phyloP scores from a whole-genome alignment of 1,284 basidiomycete genomes.

The Apiotrichum porosum region DNA sequence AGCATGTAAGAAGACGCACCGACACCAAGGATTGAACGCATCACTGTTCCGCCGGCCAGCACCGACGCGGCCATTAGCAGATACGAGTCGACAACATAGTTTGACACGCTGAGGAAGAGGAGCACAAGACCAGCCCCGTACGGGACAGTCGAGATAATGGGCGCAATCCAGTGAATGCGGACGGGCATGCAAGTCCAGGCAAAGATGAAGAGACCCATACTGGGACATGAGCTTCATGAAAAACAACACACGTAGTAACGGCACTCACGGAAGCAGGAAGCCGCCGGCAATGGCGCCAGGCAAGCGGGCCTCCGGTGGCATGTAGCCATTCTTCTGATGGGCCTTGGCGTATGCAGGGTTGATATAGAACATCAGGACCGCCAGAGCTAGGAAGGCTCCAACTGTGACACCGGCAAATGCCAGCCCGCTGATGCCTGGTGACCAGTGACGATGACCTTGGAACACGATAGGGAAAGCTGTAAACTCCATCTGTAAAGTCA shows the following conservation, averaged over 20 bases:
- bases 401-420: slow-evolving; percentile 62
- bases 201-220: slow-evolving; percentile 24
- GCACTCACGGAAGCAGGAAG: slow-evolving; percentile 54
- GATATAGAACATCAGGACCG: slow-evolving; percentile 53
- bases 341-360: slow-evolving; percentile 23
- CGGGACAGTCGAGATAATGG: slow-evolving; percentile 58
- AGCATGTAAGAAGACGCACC: not conserved
- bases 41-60: slow-evolving; percentile 63
- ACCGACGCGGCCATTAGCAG: slow-evolving; percentile 53
- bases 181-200: slow-evolving; percentile 57
- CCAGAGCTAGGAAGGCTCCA: slow-evolving; percentile 56
- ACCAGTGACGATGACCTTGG: slow-evolving; percentile 26
- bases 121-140: slow-evolving; percentile 52
- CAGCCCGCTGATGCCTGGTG: slow-evolving; percentile 55
- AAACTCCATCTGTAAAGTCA: slow-evolving; percentile 20
- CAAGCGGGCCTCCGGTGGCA: slow-evolving; percentile 53
- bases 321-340: slow-evolving; percentile 16
- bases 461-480: slow-evolving; percentile 50
- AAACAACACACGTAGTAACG: too few relatives aligned
- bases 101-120: slow-evolving; percentile 29
- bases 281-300: slow-evolving; percentile 58
- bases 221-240: not conserved
- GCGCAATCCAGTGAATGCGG: slow-evolving; percentile 58
- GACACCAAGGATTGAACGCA: slow-evolving; percentile 59
- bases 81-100: slow-evolving; percentile 63